Evolutionary conservation across 305 asterid species (phyloP).

Genomic region (Stenogyne calaminthoides): DNA sequence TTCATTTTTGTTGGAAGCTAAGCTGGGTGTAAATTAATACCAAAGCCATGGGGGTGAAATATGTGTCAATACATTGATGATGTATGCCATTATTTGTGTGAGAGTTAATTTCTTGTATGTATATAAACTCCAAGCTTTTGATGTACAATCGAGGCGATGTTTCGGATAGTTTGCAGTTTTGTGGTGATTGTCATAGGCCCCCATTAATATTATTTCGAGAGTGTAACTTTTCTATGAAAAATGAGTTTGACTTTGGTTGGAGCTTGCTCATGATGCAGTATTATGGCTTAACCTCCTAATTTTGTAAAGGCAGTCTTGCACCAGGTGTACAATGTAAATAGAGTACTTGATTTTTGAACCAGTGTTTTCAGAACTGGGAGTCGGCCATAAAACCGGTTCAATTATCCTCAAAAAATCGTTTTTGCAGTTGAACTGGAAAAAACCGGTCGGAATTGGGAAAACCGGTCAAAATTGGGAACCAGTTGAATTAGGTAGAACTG

Average conservation of each 20-base stretch:
- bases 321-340: too few relatives aligned
- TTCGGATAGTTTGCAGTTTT: neutral
- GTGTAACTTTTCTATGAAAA: neutral
- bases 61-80: slow-evolving; percentile 17
- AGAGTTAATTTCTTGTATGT: neutral
- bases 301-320: too few relatives aligned
- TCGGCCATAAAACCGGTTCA: too few relatives aligned
- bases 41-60: slow-evolving; percentile 10
- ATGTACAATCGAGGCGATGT: neutral
- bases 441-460: too few relatives aligned
- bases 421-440: too few relatives aligned
- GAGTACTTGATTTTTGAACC: too few relatives aligned
- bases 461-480: too few relatives aligned
- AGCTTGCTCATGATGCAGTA: neutral
- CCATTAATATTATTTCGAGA: neutral
- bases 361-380: too few relatives aligned
- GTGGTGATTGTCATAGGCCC: neutral
- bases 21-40: slow-evolving; percentile 22
- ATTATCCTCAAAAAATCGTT: too few relatives aligned
- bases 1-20: slow-evolving; percentile 4
- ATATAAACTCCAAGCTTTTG: neutral
- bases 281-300: too few relatives aligned
- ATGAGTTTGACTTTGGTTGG: too few relatives aligned
- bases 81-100: neutral
- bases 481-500: too few relatives aligned